Evolutionary conservation across 1,284 basidiomycete genomes (phyloP).

Genomic region (Cryptococcus floricola): DNA sequence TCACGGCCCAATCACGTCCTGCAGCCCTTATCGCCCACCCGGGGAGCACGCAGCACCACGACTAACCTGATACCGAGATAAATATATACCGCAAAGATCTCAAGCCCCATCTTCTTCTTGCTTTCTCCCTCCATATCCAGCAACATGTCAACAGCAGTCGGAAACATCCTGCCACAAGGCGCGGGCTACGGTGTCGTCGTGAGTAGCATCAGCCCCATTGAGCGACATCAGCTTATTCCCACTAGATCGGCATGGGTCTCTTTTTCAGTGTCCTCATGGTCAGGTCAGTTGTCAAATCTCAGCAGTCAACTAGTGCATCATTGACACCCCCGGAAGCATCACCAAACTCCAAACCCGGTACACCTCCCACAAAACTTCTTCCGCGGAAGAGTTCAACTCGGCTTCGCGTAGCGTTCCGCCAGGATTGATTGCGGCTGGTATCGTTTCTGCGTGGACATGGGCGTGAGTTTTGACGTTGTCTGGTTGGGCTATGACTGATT

Average conservation of each 20-base stretch:
- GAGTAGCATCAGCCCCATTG: conserved; percentile 37
- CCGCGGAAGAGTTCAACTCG: conserved; percentile 71
- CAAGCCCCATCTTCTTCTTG: too few relatives aligned
- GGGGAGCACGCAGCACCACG: too few relatives aligned
- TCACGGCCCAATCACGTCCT: too few relatives aligned
- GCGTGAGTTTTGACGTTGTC: conserved; percentile 40
- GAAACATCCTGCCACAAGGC: conserved; percentile 51
- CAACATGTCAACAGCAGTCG: not conserved
- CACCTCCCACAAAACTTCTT: conserved; percentile 40
- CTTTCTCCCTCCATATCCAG: too few relatives aligned
- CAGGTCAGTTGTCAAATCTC: conserved; percentile 10
- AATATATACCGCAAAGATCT: too few relatives aligned
- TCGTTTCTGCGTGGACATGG: conserved; percentile 65
- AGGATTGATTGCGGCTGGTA: conserved; percentile 82
- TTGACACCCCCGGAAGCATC: conserved; percentile 11
- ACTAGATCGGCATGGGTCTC: conserved; percentile 63
- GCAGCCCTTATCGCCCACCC: too few relatives aligned
- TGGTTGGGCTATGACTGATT: too few relatives aligned
- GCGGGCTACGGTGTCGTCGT: conserved; percentile 79
- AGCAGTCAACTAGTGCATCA: not conserved
- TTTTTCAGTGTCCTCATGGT: conserved; percentile 77
- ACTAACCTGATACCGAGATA: too few relatives aligned
- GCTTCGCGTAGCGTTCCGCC: conserved; percentile 69
- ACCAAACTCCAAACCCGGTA: conserved; percentile 42
- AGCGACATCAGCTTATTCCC: not conserved